phyloP scores from a whole-genome alignment of 352 stramenopile species.

The Phytopythium sindhum region DNA sequence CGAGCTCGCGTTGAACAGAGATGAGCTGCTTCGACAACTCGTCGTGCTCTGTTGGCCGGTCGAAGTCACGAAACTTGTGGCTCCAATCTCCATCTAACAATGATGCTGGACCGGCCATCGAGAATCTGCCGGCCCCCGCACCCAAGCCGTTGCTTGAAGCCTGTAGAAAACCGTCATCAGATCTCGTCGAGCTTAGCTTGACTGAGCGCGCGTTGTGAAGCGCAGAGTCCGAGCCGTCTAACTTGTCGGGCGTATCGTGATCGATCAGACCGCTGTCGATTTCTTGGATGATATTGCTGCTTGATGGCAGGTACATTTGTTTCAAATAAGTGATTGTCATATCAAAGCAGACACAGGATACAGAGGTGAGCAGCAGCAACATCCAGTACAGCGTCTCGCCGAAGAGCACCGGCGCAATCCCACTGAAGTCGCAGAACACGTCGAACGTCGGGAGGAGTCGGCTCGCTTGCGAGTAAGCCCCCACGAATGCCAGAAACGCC shows the following conservation, averaged over 20 bases:
- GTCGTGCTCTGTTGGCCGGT: slow-evolving; percentile 70
- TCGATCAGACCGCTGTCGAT: slow-evolving; percentile 73
- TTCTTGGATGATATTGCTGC: slow-evolving; percentile 82
- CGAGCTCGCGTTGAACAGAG: slow-evolving; percentile 61
- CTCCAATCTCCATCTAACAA: slow-evolving; percentile 77
- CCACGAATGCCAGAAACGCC: slow-evolving; percentile 70
- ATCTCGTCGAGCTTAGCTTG: slow-evolving; percentile 11
- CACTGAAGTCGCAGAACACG: slow-evolving; percentile 75
- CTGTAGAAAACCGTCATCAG: slow-evolving; percentile 1
- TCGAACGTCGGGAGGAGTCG: slow-evolving; percentile 57
- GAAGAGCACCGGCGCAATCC: slow-evolving; percentile 60
- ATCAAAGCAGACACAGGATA: slow-evolving; percentile 62
- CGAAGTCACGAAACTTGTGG: slow-evolving; percentile 78
- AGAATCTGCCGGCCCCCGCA: neutral
- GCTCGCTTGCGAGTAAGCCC: slow-evolving; percentile 62
- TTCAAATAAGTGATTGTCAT: slow-evolving; percentile 69
- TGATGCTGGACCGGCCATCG: too few relatives aligned
- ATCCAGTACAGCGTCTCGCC: slow-evolving; percentile 54
- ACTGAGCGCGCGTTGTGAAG: slow-evolving; percentile 11
- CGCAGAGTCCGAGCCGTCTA: slow-evolving; percentile 15
- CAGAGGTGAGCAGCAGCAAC: slow-evolving; percentile 55
- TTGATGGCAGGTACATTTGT: slow-evolving; percentile 83
- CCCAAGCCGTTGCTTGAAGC: neutral
- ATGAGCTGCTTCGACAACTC: slow-evolving; percentile 77
- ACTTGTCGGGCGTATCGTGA: neutral